These are phyloP conservation scores for Tardiomyces digboiensis DNA, from an alignment of 1,139 yeast species.

Conservation along the genomic window DNA sequence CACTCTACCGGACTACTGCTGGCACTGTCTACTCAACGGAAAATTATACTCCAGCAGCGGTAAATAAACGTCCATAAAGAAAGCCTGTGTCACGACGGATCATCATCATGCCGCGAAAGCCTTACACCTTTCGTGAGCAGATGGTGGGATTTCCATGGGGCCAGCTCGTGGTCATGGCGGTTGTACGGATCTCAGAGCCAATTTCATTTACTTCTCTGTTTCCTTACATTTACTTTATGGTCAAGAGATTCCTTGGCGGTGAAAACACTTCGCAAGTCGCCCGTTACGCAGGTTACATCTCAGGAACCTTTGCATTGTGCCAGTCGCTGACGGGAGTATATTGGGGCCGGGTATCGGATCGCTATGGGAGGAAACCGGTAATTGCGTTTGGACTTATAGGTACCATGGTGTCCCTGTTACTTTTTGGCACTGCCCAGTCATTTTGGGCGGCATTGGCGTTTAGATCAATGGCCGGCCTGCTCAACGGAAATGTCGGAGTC, in stretches of 20 bases:
- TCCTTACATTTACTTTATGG: constrained; percentile 59
- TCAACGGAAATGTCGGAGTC: constrained; percentile 56
- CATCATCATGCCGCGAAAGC: constrained; percentile 5
- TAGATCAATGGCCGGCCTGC: constrained; percentile 42
- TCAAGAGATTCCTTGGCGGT: constrained; percentile 44
- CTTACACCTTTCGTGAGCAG: constrained; percentile 24
- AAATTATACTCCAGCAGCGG: no score
- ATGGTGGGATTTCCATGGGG: constrained; percentile 39
- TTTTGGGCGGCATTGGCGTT: constrained; percentile 44
- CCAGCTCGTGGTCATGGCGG: constrained; percentile 32
- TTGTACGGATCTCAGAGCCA: constrained; percentile 47
- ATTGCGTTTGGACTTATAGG: constrained; percentile 45
- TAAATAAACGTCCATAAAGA: no score
- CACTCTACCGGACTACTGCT: no score
- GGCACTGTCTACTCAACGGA: no score
- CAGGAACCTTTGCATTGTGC: constrained; percentile 43
- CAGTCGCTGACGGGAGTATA: constrained; percentile 47
- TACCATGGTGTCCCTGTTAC: constrained; percentile 36
- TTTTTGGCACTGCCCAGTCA: constrained; percentile 44
- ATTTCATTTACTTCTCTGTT: constrained; percentile 54
- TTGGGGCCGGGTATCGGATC: constrained; percentile 51
- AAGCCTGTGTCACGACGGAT: no score
- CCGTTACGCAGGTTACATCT: constrained; percentile 48
- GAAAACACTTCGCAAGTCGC: constrained; percentile 42
- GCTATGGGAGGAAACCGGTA: constrained; percentile 48